A percentile compares a stretch with the other conserved stretches of the same genome.
phyloP scores from a whole-genome alignment of 306 rosid species.

The Cucumis melo region DNA sequence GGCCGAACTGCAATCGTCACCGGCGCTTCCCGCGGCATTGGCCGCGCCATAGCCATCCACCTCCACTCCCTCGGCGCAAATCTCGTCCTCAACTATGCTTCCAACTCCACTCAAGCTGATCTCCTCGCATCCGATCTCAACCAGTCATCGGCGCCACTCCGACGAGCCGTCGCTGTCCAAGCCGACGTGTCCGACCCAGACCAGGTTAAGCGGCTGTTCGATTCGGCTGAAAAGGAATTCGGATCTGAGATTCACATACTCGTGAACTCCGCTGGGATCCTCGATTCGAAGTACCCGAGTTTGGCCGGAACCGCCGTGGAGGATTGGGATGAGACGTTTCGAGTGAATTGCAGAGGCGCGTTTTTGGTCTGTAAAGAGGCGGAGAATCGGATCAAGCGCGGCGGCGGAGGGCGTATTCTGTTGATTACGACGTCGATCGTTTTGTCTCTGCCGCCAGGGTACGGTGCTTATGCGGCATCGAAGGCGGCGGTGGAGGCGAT shows the following conservation, averaged over 20 bases:
- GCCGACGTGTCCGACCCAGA: slow-evolving; percentile 39
- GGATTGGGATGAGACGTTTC: slow-evolving; percentile 19
- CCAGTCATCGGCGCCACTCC: neutral
- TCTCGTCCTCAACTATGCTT: slow-evolving; percentile 36
- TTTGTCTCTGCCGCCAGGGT: slow-evolving; percentile 16
- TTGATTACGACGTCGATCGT: slow-evolving; percentile 27
- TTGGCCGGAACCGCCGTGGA: slow-evolving; percentile 20
- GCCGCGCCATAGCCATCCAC: slow-evolving; percentile 33
- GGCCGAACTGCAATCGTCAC: slow-evolving; percentile 34
- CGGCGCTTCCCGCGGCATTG: slow-evolving; percentile 42
- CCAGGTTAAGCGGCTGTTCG: slow-evolving; percentile 38
- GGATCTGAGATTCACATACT: slow-evolving; percentile 28
- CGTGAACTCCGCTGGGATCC: slow-evolving; percentile 35
- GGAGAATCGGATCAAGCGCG: slow-evolving; percentile 33
- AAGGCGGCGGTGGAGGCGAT: slow-evolving; percentile 57
- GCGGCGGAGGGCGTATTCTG: slow-evolving; percentile 45
- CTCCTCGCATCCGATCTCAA: slow-evolving; percentile 25
- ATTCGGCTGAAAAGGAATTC: slow-evolving; percentile 27
- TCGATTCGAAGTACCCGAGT: slow-evolving; percentile 18
- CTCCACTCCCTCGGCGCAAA: slow-evolving; percentile 40
- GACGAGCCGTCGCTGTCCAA: slow-evolving; percentile 20
- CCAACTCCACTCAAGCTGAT: slow-evolving; percentile 33
- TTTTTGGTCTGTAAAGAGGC: slow-evolving; percentile 35
- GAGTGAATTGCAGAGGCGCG: slow-evolving; percentile 35
- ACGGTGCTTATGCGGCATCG: slow-evolving; percentile 28